Conservation (phyloP, 306 rosid genomes). For the Gastrolobium villosum region DNA sequence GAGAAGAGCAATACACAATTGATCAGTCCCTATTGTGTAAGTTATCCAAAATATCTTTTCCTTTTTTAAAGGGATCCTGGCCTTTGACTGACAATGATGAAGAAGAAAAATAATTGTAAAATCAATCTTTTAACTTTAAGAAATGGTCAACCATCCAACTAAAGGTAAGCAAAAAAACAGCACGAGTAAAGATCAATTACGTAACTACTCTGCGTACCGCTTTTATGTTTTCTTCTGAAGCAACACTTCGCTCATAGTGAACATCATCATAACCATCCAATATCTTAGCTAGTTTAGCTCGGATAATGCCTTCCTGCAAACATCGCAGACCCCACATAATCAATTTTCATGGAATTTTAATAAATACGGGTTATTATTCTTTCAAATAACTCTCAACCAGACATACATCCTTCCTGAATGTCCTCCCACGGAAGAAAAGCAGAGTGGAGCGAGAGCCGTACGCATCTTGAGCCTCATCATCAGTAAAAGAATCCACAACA, state of each 20-base stretch:
- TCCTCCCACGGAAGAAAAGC: slow-evolving; percentile 91
- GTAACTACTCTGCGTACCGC: slow-evolving; percentile 65
- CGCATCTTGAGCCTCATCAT: slow-evolving; percentile 82
- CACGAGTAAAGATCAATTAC: slow-evolving; percentile 32
- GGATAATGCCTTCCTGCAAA: slow-evolving; percentile 91
- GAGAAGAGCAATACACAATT: slow-evolving; percentile 10
- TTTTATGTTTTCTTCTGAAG: slow-evolving; percentile 84
- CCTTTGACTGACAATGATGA: slow-evolving; percentile 30
- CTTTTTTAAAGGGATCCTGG: slow-evolving; percentile 16
- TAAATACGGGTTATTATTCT: slow-evolving; percentile 22
- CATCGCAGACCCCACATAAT: slow-evolving; percentile 44
- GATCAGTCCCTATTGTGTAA: slow-evolving; percentile 6
- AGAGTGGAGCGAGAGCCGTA: slow-evolving; percentile 77
- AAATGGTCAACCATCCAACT: slow-evolving; percentile 31
- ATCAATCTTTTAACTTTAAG: background rate
- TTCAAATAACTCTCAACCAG: slow-evolving; percentile 37
- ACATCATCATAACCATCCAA: slow-evolving; percentile 80
- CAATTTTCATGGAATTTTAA: slow-evolving; percentile 40
- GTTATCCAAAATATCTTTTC: slow-evolving; percentile 30
- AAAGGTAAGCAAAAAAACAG: slow-evolving; percentile 19
- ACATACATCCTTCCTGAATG: slow-evolving; percentile 90
- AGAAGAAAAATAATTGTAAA: slow-evolving; percentile 41
- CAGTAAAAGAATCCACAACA: slow-evolving; percentile 82
- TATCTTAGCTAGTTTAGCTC: slow-evolving; percentile 82
- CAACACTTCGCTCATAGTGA: slow-evolving; percentile 88